phyloP scores from a whole-genome alignment of 371 early-diverging fungal genomes.

The Haplosporangium sp. region DNA sequence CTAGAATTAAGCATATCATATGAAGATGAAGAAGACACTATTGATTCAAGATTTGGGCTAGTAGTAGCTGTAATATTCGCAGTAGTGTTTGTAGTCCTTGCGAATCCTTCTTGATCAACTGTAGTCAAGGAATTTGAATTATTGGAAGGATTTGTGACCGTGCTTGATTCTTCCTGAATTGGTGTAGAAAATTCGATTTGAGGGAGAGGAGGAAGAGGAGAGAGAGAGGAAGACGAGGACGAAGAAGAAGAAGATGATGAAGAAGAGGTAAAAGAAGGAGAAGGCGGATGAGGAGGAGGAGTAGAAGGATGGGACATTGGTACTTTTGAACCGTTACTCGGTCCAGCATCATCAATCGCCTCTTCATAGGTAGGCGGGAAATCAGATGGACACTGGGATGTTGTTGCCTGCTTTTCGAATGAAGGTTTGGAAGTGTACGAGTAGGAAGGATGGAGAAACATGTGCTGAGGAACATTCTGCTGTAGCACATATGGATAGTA shows the following conservation, averaged over 20 bases:
- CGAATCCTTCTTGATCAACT: no score
- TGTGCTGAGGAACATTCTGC: conserved; percentile 28
- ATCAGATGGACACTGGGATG: conserved; percentile 11
- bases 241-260: not conserved
- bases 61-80: not conserved
- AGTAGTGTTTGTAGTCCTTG: no score
- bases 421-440: conserved; percentile 1
- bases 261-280: not conserved
- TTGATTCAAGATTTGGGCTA: not conserved
- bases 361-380: conserved; percentile 50
- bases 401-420: conserved; percentile 5
- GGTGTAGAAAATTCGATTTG: no score
- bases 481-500: not conserved
- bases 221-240: not conserved
- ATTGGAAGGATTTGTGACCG: no score
- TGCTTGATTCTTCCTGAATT: no score
- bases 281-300: not conserved
- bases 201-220: not conserved
- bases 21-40: not conserved
- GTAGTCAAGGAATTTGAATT: no score
- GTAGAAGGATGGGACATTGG: not conserved
- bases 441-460: conserved; percentile 34
- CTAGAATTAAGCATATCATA: not conserved
- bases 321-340: conserved; percentile 2
- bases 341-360: conserved; percentile 24